Evolutionary conservation across 441 rosid genomes (phyloP).

Genomic region (Geranium incanum): DNA sequence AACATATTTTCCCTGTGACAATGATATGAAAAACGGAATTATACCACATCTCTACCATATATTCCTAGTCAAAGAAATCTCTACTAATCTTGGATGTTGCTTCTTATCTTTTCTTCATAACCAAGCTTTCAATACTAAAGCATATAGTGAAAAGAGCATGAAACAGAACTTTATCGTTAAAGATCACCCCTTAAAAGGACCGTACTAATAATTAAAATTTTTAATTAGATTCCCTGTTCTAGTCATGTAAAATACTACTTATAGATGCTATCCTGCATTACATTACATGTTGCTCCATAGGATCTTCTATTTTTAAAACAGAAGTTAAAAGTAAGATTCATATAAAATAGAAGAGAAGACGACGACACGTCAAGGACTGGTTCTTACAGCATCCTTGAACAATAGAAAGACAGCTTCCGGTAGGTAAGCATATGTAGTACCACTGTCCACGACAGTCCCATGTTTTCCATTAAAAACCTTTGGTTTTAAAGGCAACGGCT

Average conservation of each 20-base stretch:
- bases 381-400: slow-evolving; percentile 70
- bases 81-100: background rate
- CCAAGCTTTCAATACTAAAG: background rate
- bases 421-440: slow-evolving; percentile 85
- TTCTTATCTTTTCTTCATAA: background rate
- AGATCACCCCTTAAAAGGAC: background rate
- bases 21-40: background rate
- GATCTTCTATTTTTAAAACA: too few relatives aligned
- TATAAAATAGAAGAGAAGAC: slow-evolving; percentile 1
- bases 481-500: slow-evolving; percentile 51
- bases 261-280: background rate
- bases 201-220: background rate
- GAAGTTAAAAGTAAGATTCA: background rate
- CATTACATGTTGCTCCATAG: background rate
- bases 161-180: background rate
- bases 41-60: background rate
- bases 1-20: background rate
- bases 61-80: background rate
- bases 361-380: background rate
- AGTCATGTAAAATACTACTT: background rate
- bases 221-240: background rate
- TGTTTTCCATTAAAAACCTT: slow-evolving; percentile 63
- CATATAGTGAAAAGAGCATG: background rate
- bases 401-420: slow-evolving; percentile 67
- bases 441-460: slow-evolving; percentile 80